Conservation (phyloP, 108 stramenopile genomes). For the Poteriospumella lacustris region DNA sequence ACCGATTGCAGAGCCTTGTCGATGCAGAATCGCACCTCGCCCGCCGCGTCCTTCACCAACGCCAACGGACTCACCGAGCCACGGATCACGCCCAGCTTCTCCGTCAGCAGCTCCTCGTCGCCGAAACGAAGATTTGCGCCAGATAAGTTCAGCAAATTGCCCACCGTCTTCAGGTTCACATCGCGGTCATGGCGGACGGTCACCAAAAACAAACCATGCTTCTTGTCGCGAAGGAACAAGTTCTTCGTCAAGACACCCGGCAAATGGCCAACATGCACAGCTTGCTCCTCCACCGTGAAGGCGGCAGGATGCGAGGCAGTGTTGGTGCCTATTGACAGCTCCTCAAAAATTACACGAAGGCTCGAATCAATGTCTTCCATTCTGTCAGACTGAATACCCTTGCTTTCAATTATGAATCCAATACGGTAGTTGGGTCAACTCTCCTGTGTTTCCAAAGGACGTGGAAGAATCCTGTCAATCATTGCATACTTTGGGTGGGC, state of each 20-base stretch:
- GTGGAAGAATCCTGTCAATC: no score
- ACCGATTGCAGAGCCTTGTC: conserved; percentile 63
- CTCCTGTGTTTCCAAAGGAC: no score
- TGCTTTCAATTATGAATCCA: no score
- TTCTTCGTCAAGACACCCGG: conserved; percentile 45
- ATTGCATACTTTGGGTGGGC: no score
- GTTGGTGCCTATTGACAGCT: conserved; percentile 29
- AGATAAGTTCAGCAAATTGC: conserved; percentile 64
- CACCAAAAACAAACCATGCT: conserved; percentile 42
- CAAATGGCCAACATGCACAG: conserved; percentile 31
- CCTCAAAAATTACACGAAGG: no score
- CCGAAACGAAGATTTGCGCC: conserved; percentile 84
- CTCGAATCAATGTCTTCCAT: no score
- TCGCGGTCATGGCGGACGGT: conserved; percentile 32
- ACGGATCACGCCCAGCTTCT: conserved; percentile 65
- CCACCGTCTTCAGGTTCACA: conserved; percentile 72
- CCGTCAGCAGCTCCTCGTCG: conserved; percentile 57
- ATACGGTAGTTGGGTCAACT: no score
- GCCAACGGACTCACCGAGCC: conserved; percentile 80
- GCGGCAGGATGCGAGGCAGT: conserved; percentile 33
- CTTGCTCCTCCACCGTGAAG: conserved; percentile 45
- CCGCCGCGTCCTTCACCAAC: conserved; percentile 63
- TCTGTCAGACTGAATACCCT: no score
- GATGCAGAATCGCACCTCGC: conserved; percentile 66
- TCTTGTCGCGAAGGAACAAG: conserved; percentile 43